phyloP scores from a whole-genome alignment of 169 alveolate species.

The Cryptosporidium bovis region DNA sequence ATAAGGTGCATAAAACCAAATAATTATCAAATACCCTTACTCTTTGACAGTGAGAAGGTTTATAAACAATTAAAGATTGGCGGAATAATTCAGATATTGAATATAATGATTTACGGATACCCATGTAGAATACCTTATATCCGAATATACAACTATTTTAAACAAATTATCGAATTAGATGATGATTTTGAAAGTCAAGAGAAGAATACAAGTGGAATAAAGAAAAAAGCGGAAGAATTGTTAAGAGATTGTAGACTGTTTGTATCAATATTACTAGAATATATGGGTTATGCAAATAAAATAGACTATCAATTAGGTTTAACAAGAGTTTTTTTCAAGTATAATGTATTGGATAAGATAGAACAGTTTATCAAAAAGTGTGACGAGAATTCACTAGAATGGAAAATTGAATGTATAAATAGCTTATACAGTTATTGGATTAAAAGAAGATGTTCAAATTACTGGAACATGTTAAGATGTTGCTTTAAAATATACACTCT shows the following conservation, averaged over 20 bases:
- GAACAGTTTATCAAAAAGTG: conserved; percentile 78
- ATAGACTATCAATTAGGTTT: conserved; percentile 78
- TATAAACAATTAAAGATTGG: conserved; percentile 79
- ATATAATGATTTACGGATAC: conserved; percentile 80
- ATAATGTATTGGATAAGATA: conserved; percentile 78
- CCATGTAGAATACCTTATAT: conserved; percentile 80
- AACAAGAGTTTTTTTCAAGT: conserved; percentile 80
- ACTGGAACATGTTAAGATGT: conserved; percentile 38
- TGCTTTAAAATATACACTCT: conserved; percentile 5
- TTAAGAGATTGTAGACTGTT: conserved; percentile 76
- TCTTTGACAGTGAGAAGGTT: conserved; percentile 77
- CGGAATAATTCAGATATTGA: conserved; percentile 79
- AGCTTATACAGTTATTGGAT: conserved; percentile 71
- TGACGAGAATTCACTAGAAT: conserved; percentile 73
- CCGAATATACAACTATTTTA: conserved; percentile 76
- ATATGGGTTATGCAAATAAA: conserved; percentile 72
- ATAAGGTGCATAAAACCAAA: conserved; percentile 81
- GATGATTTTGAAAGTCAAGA: background rate
- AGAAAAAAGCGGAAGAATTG: conserved; percentile 76
- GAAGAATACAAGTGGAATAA: conserved; percentile 39
- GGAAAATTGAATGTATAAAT: conserved; percentile 77
- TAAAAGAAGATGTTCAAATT: conserved; percentile 30
- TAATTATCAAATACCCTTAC: conserved; percentile 72
- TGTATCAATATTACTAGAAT: conserved; percentile 66
- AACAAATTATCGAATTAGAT: conserved; percentile 64